These are phyloP conservation scores for Astragalus glycyphyllos DNA, from an alignment of 306 rosid genomes.

Conservation along the genomic window DNA sequence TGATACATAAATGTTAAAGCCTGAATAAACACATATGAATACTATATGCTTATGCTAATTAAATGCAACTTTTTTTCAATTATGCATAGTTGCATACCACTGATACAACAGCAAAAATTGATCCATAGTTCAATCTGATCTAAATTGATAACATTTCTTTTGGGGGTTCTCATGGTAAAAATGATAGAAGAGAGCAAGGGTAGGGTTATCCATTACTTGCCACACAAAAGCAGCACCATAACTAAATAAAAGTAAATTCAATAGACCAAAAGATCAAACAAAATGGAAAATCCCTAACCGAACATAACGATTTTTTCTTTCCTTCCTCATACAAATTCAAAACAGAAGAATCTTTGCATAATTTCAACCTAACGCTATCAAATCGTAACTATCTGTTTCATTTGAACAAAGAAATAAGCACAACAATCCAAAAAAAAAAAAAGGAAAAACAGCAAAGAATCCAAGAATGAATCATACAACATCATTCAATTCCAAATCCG, in stretches of 20 bases:
- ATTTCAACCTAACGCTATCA: conserved; percentile 8
- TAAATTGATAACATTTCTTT: neutral
- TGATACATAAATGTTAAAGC: conserved; percentile 24
- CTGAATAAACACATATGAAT: neutral
- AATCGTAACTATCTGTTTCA: conserved; percentile 15
- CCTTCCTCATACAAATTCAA: neutral
- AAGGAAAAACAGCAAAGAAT: conserved; percentile 20
- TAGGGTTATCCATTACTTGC: neutral
- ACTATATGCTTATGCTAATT: neutral
- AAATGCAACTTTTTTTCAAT: neutral
- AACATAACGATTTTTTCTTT: neutral
- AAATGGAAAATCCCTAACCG: conserved; percentile 36
- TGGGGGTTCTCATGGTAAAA: too few species aligned
- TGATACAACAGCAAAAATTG: neutral
- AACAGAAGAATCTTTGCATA: conserved; percentile 4
- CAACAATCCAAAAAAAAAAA: neutral
- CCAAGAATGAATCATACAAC: conserved; percentile 2
- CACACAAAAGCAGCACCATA: neutral
- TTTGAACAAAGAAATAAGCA: neutral
- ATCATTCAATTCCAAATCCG: neutral
- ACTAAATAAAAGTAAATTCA: conserved; percentile 15
- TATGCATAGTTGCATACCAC: conserved; percentile 19
- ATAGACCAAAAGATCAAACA: neutral
- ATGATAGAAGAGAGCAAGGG: neutral
- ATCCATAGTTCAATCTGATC: conserved; percentile 9